Evolutionary conservation across 2,329 filamentous ascomycete species (phyloP).

Genomic region (Aspergillus pseudoterreus): DNA sequence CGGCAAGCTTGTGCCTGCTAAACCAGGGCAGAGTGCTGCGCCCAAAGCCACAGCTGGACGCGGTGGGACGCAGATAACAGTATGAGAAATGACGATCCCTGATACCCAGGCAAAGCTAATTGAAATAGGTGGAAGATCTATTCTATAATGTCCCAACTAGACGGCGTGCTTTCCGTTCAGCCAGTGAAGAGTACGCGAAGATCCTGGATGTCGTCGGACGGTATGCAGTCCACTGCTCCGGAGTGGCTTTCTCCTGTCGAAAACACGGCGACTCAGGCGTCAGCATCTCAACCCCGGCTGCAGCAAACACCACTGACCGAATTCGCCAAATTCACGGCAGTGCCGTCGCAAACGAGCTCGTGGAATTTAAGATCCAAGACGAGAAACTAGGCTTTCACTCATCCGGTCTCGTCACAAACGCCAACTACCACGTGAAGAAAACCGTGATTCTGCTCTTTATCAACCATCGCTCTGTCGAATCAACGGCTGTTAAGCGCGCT

Average conservation of each 20-base stretch:
- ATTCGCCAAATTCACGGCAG: slow-evolving; percentile 88
- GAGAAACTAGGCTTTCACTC: slow-evolving; percentile 80
- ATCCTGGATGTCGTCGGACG: slow-evolving; percentile 92
- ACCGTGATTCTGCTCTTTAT: slow-evolving; percentile 89
- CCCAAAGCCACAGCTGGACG: slow-evolving; percentile 85
- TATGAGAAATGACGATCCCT: slow-evolving; percentile 23
- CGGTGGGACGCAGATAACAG: slow-evolving; percentile 88
- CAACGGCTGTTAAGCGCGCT: slow-evolving; percentile 78
- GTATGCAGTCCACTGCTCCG: slow-evolving; percentile 85
- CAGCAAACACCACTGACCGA: slow-evolving; percentile 70
- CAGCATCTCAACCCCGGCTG: slow-evolving; percentile 73
- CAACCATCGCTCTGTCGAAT: slow-evolving; percentile 93
- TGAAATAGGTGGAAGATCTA: slow-evolving; percentile 71
- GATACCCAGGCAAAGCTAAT: slow-evolving; percentile 3
- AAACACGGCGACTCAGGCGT: slow-evolving; percentile 86
- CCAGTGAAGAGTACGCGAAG: slow-evolving; percentile 94
- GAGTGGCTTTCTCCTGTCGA: slow-evolving; percentile 95
- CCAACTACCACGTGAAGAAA: slow-evolving; percentile 90
- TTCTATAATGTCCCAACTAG: slow-evolving; percentile 95
- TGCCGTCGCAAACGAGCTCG: slow-evolving; percentile 79
- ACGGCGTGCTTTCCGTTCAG: slow-evolving; percentile 81
- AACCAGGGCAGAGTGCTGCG: slow-evolving; percentile 81
- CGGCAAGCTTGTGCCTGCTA: slow-evolving; percentile 75
- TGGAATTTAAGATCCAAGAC: slow-evolving; percentile 70
- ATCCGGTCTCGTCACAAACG: slow-evolving; percentile 79